These are phyloP conservation scores for Fusarium fujikuroi DNA, from an alignment of 2,329 filamentous ascomycete genomes.

Conservation along the genomic window DNA sequence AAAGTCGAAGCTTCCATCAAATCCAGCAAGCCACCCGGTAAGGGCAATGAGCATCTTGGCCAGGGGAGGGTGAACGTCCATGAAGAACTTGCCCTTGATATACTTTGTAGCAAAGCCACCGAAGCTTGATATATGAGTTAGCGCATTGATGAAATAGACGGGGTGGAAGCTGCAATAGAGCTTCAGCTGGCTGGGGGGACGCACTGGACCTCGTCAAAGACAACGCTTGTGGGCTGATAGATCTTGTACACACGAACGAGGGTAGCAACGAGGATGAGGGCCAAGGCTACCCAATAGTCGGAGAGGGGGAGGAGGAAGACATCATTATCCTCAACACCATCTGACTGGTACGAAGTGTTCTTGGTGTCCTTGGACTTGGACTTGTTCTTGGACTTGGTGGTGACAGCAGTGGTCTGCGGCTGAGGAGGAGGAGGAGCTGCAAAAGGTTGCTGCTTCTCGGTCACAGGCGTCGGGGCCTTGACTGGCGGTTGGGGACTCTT, in stretches of 20 bases:
- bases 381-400: constrained; percentile 20
- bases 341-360: constrained; percentile 73
- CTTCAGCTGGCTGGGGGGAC: constrained; percentile 51
- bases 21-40: constrained; percentile 93
- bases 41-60: constrained; percentile 97
- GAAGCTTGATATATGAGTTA: constrained; percentile 70
- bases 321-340: constrained; percentile 89
- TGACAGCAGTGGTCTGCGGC: constrained; percentile 18
- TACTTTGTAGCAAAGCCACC: constrained; percentile 98
- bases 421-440: constrained; percentile 23
- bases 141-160: constrained; percentile 5
- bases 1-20: constrained; percentile 96
- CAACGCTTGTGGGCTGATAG: constrained; percentile 94
- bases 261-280: constrained; percentile 79
- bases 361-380: constrained; percentile 50
- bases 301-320: constrained; percentile 85
- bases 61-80: constrained; percentile 98
- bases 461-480: constrained; percentile 38
- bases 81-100: constrained; percentile 99
- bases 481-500: constrained; percentile 51
- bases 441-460: constrained; percentile 36
- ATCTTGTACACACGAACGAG: constrained; percentile 92
- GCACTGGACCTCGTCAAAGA: constrained; percentile 99
- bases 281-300: constrained; percentile 82
- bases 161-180: neutral